phyloP scores from a whole-genome alignment of 352 stramenopile genomes.

The Globisporangium lucens region DNA sequence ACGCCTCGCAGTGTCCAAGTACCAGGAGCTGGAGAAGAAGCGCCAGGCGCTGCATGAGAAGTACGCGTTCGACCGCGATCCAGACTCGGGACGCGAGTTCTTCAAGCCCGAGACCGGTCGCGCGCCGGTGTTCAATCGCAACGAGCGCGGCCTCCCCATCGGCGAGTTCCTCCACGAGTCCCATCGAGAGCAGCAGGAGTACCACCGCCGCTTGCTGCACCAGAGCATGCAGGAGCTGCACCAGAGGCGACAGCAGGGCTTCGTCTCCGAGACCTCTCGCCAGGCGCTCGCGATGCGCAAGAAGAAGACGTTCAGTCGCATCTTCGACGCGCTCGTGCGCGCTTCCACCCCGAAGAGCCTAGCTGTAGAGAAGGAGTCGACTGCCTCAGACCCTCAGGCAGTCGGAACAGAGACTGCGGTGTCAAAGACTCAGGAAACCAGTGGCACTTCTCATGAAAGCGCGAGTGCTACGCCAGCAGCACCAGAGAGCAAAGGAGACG shows the following conservation, averaged over 20 bases:
- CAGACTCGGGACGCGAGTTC: conserved; percentile 50
- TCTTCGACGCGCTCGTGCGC: conserved; percentile 43
- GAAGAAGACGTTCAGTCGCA: conserved; percentile 48
- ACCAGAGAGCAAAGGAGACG: neutral
- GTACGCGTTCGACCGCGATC: conserved; percentile 60
- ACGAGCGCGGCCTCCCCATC: conserved; percentile 67
- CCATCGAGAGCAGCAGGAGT: conserved; percentile 60
- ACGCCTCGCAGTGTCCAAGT: conserved; percentile 65
- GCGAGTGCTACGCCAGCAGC: neutral
- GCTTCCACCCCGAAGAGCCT: conserved; percentile 6
- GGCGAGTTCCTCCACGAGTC: conserved; percentile 71
- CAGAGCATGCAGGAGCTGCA: conserved; percentile 42
- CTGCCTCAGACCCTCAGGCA: neutral
- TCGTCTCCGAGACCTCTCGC: conserved; percentile 55
- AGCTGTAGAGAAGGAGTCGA: neutral
- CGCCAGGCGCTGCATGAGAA: conserved; percentile 55
- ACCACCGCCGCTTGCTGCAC: conserved; percentile 44
- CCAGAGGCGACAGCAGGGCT: conserved; percentile 43
- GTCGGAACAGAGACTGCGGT: neutral
- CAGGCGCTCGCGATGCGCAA: conserved; percentile 56
- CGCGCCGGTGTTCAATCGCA: conserved; percentile 61
- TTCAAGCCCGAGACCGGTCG: conserved; percentile 72
- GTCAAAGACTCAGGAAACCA: neutral
- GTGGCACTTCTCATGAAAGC: neutral
- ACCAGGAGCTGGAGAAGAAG: conserved; percentile 59